Conservation (phyloP, 768 basidiomycete species). For the Tricholoma saponaceum region DNA sequence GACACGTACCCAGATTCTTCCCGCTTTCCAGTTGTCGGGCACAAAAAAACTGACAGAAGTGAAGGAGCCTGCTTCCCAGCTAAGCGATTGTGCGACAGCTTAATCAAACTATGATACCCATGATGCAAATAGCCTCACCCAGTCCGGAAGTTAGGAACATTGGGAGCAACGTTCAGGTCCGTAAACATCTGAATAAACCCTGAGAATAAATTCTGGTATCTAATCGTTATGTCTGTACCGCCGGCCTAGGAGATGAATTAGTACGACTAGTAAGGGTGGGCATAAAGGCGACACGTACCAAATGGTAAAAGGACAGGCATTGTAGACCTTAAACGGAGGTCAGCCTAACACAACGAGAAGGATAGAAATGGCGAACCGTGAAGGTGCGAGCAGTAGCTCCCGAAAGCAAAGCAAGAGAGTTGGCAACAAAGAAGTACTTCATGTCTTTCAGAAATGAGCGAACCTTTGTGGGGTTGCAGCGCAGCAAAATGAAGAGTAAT, state of each 20-base stretch:
- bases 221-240: constrained; percentile 19
- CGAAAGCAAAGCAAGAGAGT: constrained; percentile 17
- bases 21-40: constrained; percentile 62
- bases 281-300: constrained; percentile 38
- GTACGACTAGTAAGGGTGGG: background rate
- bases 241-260: constrained; percentile 27
- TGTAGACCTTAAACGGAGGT: constrained; percentile 36
- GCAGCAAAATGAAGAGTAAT: background rate
- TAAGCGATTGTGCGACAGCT: constrained; percentile 7
- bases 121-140: constrained; percentile 34
- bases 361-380: constrained; percentile 30
- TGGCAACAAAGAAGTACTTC: constrained; percentile 20
- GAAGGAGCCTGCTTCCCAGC: constrained; percentile 37
- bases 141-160: constrained; percentile 37
- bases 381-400: constrained; percentile 50
- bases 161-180: constrained; percentile 45
- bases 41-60: constrained; percentile 46
- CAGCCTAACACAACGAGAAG: background rate
- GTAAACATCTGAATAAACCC: constrained; percentile 49
- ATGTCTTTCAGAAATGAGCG: constrained; percentile 14
- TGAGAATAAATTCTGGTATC: background rate
- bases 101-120: background rate
- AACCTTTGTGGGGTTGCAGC: background rate
- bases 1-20: constrained; percentile 50
- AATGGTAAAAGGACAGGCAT: constrained; percentile 64